Base-by-base conservation (phyloP, 2,329 filamentous ascomycete species). In the Paecilomyces niveus region DNA sequence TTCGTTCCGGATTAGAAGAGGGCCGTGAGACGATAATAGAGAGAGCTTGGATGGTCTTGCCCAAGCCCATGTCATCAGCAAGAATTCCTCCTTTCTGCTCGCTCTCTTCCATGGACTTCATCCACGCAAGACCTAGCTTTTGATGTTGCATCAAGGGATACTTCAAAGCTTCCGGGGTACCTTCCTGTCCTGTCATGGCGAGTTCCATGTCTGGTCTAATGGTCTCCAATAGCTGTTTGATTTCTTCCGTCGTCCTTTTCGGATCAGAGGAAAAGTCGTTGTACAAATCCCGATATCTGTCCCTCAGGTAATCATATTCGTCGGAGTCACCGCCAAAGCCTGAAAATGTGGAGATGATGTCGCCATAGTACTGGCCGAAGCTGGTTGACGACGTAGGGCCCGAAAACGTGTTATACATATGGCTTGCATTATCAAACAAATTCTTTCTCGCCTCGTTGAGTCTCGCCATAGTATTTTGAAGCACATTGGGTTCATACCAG, bases 21-120 rank as follows among this genome's bases (percentile, higher is more conserved):
- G 81, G 86, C 5, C 86, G 82, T 5, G 84, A 82, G 11, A 90
- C 79, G 64, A 96, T 89, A 51, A 96, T 80, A 3, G 92, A 84
- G 22, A 97, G 79, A 4, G 89, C 87, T 61, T 93, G 90, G 24
- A 96, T 87, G 0, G 90, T 93, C 74, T 94, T 93, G 7, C 90
- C 90, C 10, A 93, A 77, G 7, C 90, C 90, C 90, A 93, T 94
- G 62, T 91, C 89, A 66, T 91, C 89, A 0, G 87, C 88, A 24
- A 92, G 78, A 57, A 93, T 90, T 22, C 89, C 88, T 18, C 89
- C 89, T 66, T 89, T 91, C 56, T 86, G 85, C 1, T 77, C 80
- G 8, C 89, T 85, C 58, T 84, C 80, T 71, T 93, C 90, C 79
- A 87, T 89, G 6, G 83, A 82, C 66, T 85, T 85, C 76, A 94